Percentiles rank a stretch among this genome's conserved stretches.
These are phyloP conservation scores for Suillus bovinus DNA, from an alignment of 768 basidiomycete species.

Conservation along the genomic window DNA sequence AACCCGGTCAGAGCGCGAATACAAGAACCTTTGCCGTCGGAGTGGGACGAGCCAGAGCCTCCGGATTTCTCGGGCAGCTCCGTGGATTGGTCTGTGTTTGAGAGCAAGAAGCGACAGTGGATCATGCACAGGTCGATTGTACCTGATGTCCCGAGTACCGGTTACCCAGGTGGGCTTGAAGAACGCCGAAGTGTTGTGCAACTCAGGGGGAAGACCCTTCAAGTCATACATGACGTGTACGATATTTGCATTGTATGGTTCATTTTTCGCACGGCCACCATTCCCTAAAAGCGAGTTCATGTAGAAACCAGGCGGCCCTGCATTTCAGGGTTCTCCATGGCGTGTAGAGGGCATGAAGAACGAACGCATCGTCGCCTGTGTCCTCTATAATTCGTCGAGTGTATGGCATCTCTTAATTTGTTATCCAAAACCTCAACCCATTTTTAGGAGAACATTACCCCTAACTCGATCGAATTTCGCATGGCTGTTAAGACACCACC, in stretches of 20 bases:
- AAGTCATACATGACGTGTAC: constrained; percentile 43
- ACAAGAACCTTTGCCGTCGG: constrained; percentile 38
- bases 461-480: constrained; percentile 42
- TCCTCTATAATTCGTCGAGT: constrained; percentile 39
- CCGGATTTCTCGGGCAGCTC: constrained; percentile 52
- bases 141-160: constrained; percentile 43
- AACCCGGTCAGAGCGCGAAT: constrained; percentile 47
- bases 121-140: constrained; percentile 42
- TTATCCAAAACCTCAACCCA: not conserved
- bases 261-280: not conserved
- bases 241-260: constrained; percentile 44
- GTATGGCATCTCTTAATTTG: constrained; percentile 31
- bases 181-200: constrained; percentile 38
- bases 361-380: constrained; percentile 50
- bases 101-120: constrained; percentile 45
- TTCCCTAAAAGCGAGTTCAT: constrained; percentile 6
- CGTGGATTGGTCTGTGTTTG: constrained; percentile 45
- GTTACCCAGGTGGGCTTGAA: constrained; percentile 50
- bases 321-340: constrained; percentile 41
- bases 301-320: constrained; percentile 35
- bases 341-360: constrained; percentile 55
- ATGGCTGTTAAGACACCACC: constrained; percentile 52
- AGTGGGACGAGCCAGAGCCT: constrained; percentile 50
- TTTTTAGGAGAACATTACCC: constrained; percentile 45
- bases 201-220: constrained; percentile 40